Conservation (phyloP, 129 eudicot species). For the Dittrichia graveolens region DNA sequence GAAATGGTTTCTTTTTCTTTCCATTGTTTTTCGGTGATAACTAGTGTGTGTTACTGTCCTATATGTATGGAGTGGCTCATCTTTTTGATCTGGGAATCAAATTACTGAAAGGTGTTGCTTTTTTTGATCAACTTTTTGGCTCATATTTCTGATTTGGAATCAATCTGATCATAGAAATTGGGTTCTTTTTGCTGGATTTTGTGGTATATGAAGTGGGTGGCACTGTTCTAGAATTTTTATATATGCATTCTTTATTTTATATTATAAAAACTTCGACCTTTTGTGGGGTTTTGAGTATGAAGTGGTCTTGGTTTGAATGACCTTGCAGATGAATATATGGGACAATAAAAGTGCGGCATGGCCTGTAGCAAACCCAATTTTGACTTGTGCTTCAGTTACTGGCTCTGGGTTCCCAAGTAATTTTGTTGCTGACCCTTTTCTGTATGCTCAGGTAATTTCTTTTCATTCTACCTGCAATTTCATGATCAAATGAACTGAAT, state of each 20-base stretch:
- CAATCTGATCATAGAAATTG: constrained; percentile 9
- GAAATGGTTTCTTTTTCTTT: too few relatives aligned
- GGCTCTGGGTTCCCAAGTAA: constrained; percentile 75
- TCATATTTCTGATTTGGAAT: constrained; percentile 4
- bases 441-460: constrained; percentile 61
- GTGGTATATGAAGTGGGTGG: constrained; percentile 20
- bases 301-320: constrained; percentile 21
- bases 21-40: too few relatives aligned
- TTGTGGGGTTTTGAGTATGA: constrained; percentile 18
- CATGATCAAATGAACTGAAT: neutral
- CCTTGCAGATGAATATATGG: constrained; percentile 66
- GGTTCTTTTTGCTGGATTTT: constrained; percentile 17
- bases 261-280: neutral
- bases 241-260: neutral
- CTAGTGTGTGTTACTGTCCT: too few relatives aligned
- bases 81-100: constrained; percentile 7
- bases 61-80: neutral
- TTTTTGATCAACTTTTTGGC: constrained; percentile 11
- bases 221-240: constrained; percentile 7
- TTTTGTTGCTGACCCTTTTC: constrained; percentile 95
- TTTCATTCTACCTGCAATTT: neutral
- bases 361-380: constrained; percentile 92
- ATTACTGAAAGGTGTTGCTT: neutral
- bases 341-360: constrained; percentile 75
- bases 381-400: constrained; percentile 83